Percentiles rank a stretch among this genome's conserved stretches.
Evolutionary conservation across 768 basidiomycete genomes (phyloP).

Genomic region (Xanthoconium purpureum): DNA sequence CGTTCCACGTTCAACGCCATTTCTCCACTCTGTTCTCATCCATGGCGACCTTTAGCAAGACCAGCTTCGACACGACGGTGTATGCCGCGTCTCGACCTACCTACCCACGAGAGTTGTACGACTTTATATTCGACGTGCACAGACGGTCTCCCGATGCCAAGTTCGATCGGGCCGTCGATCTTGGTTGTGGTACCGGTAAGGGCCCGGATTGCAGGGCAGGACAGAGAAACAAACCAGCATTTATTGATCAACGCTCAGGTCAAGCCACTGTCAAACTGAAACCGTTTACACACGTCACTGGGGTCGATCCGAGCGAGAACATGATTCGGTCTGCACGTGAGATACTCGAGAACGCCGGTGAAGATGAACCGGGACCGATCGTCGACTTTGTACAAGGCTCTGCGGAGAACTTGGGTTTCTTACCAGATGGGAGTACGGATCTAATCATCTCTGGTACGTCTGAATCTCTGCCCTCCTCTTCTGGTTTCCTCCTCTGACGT

Average conservation of each 20-base stretch:
- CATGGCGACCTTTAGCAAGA: slow-evolving; percentile 70
- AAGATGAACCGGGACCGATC: slow-evolving; percentile 5
- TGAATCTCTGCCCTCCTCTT: not conserved
- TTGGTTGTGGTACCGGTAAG: slow-evolving; percentile 80
- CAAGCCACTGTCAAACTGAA: slow-evolving; percentile 63
- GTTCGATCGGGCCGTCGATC: slow-evolving; percentile 64
- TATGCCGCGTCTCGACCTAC: slow-evolving; percentile 66
- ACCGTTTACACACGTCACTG: slow-evolving; percentile 58
- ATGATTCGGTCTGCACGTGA: slow-evolving; percentile 63
- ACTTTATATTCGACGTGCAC: slow-evolving; percentile 61
- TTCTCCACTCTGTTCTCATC: not conserved
- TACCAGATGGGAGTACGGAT: slow-evolving; percentile 57
- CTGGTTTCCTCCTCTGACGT: not conserved
- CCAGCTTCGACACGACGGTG: slow-evolving; percentile 58
- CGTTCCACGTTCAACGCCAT: no score
- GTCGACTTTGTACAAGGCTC: slow-evolving; percentile 35
- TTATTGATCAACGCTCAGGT: slow-evolving; percentile 38
- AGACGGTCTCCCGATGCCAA: slow-evolving; percentile 18
- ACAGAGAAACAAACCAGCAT: no score
- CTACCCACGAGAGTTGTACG: slow-evolving; percentile 64
- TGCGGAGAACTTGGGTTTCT: slow-evolving; percentile 54
- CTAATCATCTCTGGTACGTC: slow-evolving; percentile 60
- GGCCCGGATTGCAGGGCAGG: no score
- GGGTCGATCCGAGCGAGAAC: slow-evolving; percentile 68
- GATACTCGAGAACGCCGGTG: slow-evolving; percentile 10